Evolutionary conservation across 1,284 basidiomycete species (phyloP), one percentile per base, ranked within the genome.

Genomic region (Vanrija pseudolonga): DNA sequence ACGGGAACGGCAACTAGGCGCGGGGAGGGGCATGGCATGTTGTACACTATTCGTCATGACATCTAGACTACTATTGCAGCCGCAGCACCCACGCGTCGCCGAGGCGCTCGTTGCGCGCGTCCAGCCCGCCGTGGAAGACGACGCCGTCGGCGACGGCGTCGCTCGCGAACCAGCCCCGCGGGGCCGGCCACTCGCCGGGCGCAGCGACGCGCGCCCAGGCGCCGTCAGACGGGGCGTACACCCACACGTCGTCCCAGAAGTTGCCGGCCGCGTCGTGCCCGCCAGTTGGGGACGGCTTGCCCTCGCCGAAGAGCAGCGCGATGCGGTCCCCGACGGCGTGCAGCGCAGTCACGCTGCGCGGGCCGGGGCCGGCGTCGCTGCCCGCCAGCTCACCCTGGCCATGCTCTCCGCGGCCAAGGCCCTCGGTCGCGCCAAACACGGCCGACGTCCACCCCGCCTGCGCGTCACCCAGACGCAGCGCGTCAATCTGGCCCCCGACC

Each of bases 101-200:
- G 17, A 74, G 47, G 18, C 74, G 50, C 36, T 66, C 66, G 49
- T 74, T 76, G 24, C 53, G 56, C 41, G 57, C 66, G 52, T 75
- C 65, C 42, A 75, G 47, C 1, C 75, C 75, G 4, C 75, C 75
- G 47, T 67, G 69, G 0, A 76, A 38, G 0, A 72, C 62, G n/a
- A 67, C 54, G 3, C 59, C 55, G 15, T 45, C 51, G 9, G 36
- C 62, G 1, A 26, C 32, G 0, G 23, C 47, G 20, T 64, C 65
- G 28, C 62, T 65, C 7, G 65, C 68, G 48, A 76, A 71, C 73
- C 75, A 76, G 0, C 75, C 75, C 19, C 75, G 60, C 11, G 63
- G 61, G 14, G 52, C 55, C 2, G 71, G 70, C 24, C 43, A 42
- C 6, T 51, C 61, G 9, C 49, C 45, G 8, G 9, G 24, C 8